Percentiles rank a stretch among this genome's conserved stretches.
phyloP scores from a whole-genome alignment of 106 monocot genomes.

The Dioscorea zingiberensis region DNA sequence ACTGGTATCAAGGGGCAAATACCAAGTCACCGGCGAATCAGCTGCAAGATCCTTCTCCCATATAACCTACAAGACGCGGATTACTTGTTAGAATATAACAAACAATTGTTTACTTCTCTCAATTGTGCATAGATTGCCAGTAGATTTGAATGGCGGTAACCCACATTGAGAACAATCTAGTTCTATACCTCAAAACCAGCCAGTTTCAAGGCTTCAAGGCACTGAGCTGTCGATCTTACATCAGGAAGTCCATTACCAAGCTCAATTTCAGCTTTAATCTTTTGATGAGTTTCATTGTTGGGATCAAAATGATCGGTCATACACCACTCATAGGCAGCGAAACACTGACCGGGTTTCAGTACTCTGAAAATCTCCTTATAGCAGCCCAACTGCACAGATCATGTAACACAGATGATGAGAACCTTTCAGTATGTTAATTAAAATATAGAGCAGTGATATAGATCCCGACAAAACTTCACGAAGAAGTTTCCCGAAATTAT shows the following conservation, averaged over 20 bases:
- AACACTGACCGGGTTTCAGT: slow-evolving; percentile 88
- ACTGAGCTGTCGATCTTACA: slow-evolving; percentile 61
- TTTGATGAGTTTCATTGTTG: slow-evolving; percentile 65
- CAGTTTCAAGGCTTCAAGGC: slow-evolving; percentile 76
- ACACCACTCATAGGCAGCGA: slow-evolving; percentile 99
- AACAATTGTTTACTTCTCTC: too few species aligned
- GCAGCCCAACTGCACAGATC: slow-evolving; percentile 57
- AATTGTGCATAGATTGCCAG: too few species aligned
- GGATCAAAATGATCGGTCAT: slow-evolving; percentile 83
- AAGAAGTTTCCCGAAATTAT: too few species aligned
- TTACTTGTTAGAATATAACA: too few species aligned
- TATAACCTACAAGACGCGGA: slow-evolving; percentile 39
- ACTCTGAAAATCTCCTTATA: slow-evolving; percentile 90
- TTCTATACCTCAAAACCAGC: slow-evolving; percentile 91
- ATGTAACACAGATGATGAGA: background rate
- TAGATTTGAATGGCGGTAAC: too few species aligned
- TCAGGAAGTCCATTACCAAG: slow-evolving; percentile 95
- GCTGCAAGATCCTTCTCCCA: slow-evolving; percentile 86
- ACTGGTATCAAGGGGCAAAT: slow-evolving; percentile 74
- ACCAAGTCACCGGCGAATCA: slow-evolving; percentile 89
- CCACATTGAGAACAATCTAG: background rate
- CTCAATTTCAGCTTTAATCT: slow-evolving; percentile 86
- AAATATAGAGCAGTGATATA: background rate
- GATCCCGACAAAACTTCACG: too few species aligned
- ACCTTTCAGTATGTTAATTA: too few species aligned